Evolutionary conservation across 2,329 filamentous ascomycete genomes (phyloP).

Genomic region (Acarospora socialis): DNA sequence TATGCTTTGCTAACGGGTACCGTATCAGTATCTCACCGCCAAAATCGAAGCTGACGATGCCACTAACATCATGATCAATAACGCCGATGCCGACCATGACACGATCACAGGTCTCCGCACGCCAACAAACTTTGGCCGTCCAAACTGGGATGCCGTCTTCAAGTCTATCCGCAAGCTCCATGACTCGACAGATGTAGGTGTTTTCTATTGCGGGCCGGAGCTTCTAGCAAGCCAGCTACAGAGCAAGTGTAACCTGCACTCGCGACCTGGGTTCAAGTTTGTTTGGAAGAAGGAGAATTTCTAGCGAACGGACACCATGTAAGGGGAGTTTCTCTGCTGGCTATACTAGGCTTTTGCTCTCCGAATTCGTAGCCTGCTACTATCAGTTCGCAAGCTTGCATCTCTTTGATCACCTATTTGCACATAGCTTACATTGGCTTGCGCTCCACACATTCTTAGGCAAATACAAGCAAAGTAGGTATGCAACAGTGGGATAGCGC

Average conservation of each 20-base stretch:
- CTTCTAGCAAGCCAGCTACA: conserved; percentile 62
- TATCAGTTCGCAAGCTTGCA: too few relatives aligned
- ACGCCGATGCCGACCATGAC: conserved; percentile 70
- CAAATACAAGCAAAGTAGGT: too few relatives aligned
- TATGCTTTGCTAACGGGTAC: conserved; percentile 1
- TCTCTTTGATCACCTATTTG: too few relatives aligned
- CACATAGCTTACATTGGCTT: too few relatives aligned
- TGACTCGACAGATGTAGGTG: conserved; percentile 55
- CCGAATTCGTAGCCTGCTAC: too few relatives aligned
- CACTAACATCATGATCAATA: conserved; percentile 87
- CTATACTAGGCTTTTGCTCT: too few relatives aligned
- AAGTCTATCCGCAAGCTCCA: conserved; percentile 69
- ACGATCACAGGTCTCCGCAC: conserved; percentile 70
- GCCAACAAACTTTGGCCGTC: conserved; percentile 72
- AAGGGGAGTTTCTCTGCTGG: too few relatives aligned
- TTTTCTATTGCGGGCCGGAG: conserved; percentile 80
- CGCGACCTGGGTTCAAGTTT: conserved; percentile 56
- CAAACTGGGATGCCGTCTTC: conserved; percentile 88
- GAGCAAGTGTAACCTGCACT: conserved; percentile 78
- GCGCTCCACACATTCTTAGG: too few relatives aligned
- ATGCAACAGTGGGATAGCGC: too few relatives aligned
- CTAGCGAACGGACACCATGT: too few relatives aligned
- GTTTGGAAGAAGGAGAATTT: conserved; percentile 41
- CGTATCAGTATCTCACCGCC: conserved; percentile 55
- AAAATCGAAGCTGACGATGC: conserved; percentile 77